Conservation (phyloP, 2,329 filamentous ascomycete species). For the Pseudodiploospora longispora region DNA sequence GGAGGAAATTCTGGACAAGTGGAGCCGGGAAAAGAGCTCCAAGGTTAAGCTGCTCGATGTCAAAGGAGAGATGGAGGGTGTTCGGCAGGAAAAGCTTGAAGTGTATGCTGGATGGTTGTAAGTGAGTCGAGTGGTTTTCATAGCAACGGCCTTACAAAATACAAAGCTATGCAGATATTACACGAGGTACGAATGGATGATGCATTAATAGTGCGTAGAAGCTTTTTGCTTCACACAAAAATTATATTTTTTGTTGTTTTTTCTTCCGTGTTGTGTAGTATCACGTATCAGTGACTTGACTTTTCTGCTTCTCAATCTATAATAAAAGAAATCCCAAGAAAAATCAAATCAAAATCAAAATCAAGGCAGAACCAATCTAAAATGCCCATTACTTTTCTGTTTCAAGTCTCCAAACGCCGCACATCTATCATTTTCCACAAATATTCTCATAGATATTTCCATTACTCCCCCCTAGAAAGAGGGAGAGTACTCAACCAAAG, state of each 20-base stretch:
- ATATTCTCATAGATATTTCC: no score
- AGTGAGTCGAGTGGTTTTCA: background rate
- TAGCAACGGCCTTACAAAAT: no score
- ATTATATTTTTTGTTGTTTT: no score
- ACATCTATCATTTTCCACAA: no score
- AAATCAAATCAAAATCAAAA: background rate
- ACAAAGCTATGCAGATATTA: no score
- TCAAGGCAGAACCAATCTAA: background rate
- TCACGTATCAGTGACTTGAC: background rate
- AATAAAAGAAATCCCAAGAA: constrained; percentile 1
- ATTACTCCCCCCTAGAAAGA: background rate
- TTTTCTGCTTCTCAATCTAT: constrained; percentile 2
- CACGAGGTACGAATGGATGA: no score
- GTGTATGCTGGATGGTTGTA: constrained; percentile 38
- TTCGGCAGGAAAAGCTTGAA: constrained; percentile 35
- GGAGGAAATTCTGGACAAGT: constrained; percentile 54
- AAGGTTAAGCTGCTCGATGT: constrained; percentile 63
- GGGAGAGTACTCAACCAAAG: background rate
- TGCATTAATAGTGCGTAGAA: no score
- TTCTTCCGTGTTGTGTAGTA: no score
- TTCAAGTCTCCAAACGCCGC: no score
- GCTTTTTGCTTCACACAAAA: no score
- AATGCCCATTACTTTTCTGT: background rate
- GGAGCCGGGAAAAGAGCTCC: constrained; percentile 51
- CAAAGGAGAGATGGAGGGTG: constrained; percentile 65